Base-by-base conservation (phyloP, 306 rosid genomes). In the Casuarina cunninghamiana region DNA sequence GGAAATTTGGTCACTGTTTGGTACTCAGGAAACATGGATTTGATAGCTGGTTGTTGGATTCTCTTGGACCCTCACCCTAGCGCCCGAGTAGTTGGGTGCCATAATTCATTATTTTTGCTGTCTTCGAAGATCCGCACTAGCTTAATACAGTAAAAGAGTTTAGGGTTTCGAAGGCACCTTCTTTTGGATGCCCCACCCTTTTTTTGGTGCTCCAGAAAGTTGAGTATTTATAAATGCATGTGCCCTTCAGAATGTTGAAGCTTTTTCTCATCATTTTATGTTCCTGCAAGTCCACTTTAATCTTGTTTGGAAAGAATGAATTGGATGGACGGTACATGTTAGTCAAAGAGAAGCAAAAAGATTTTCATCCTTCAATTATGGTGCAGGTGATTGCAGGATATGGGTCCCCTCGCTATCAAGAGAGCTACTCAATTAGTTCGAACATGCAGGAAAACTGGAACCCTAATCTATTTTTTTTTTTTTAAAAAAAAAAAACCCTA, bases 21-120 rank as follows among this genome's bases (percentile, higher is more conserved):
- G 83, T 80, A 77, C 83, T 86, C 79, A 73, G 50, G 81, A 86
- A 93, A 87, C 97, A 88, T 67, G 88, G 91, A 91, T 91, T 91
- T 89, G 97, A 88, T 88, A 74, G 88, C 68, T 79, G 32, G 5
- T 90, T 90, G 93, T 88, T 85, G 74, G 12, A 80, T 86, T 85
- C 83, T 83, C 45, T 71, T 63, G 51, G 8, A 69, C 79, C 72
- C 51, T 74, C 75, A 54, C 50, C 71, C 71, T 41, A 39, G 5
- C 32, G 71, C 44, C 43, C 69, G 8, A 4, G 5, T 12, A 13
- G 41, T 17, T 42, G 68, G 35, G 26, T n/a, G 15, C 69, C 48
- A 62, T 72, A 32, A 72, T 74, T 83, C 70, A 62, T 61, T 61
- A 48, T 57, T 66, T 69, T 75, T 72, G n/a, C 76, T 54, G 73